Evolutionary conservation across 352 stramenopile species (phyloP).

Genomic region (Pythium plurisporium): DNA sequence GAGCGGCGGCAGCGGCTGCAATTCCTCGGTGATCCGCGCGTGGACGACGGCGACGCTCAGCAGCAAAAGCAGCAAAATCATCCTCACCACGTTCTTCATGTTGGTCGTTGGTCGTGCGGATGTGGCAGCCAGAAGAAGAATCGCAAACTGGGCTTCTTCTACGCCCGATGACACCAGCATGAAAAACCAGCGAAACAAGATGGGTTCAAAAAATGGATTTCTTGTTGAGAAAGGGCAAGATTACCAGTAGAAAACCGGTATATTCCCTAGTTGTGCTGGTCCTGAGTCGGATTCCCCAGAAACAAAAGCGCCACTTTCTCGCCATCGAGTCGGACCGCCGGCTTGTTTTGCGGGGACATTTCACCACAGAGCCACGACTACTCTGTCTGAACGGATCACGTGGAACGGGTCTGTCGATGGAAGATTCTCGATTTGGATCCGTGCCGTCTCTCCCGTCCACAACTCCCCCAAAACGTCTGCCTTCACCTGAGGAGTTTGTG

Average conservation of each 20-base stretch:
- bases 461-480: too few relatives aligned
- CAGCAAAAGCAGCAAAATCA: neutral
- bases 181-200: neutral
- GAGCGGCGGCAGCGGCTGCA: neutral
- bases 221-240: neutral
- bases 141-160: constrained; percentile 1
- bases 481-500: too few relatives aligned
- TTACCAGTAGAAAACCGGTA: neutral
- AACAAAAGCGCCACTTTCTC: neutral
- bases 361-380: too few relatives aligned
- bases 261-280: neutral
- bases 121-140: neutral
- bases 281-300: neutral
- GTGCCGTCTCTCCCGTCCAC: too few relatives aligned
- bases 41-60: too few relatives aligned
- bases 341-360: too few relatives aligned
- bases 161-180: neutral
- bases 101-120: neutral
- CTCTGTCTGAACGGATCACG: too few relatives aligned
- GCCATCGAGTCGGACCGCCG: too few relatives aligned
- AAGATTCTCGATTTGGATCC: too few relatives aligned
- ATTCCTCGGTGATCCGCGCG: neutral
- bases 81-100: too few relatives aligned
- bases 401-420: too few relatives aligned
- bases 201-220: constrained; percentile 7